Percentiles rank a stretch among this genome's conserved stretches.
Evolutionary conservation across 2,329 filamentous ascomycete species (phyloP).

Genomic region (Paraphaeosphaeria minitans): DNA sequence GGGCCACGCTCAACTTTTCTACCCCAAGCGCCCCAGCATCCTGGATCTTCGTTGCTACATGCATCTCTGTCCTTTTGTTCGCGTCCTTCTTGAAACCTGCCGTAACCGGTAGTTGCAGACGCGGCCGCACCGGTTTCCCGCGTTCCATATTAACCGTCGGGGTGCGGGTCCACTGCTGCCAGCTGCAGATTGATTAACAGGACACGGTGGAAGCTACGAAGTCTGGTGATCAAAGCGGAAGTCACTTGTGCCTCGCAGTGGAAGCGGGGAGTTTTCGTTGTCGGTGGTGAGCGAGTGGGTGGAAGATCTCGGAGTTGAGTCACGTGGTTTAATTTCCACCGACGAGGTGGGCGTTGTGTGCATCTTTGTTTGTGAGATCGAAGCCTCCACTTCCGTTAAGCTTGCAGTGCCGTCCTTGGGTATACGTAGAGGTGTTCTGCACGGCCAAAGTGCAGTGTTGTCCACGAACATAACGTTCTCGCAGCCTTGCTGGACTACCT

Average conservation of each 20-base stretch:
- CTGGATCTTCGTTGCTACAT: constrained; percentile 6
- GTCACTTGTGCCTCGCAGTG: constrained; percentile 19
- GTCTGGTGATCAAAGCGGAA: constrained; percentile 8
- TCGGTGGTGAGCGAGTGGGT: not conserved
- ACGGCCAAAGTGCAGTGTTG: not conserved
- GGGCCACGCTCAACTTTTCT: not conserved
- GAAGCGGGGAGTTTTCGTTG: not conserved
- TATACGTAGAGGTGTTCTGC: not conserved
- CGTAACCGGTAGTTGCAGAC: constrained; percentile 5
- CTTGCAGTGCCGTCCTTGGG: not conserved
- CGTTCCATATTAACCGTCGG: constrained; percentile 28
- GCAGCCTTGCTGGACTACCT: not conserved
- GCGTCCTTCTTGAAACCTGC: constrained; percentile 16
- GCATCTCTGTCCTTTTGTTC: constrained; percentile 21
- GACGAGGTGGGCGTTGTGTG: not conserved
- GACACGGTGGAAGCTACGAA: constrained; percentile 21
- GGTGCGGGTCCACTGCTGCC: constrained; percentile 12
- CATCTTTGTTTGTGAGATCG: not conserved
- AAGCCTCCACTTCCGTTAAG: constrained; percentile 1
- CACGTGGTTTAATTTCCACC: constrained; percentile 2
- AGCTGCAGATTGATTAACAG: constrained; percentile 26
- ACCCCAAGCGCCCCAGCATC: not conserved
- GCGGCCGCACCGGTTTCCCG: constrained; percentile 26
- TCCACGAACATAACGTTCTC: not conserved
- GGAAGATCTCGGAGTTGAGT: not conserved